These are phyloP conservation scores for cucumber (Cucumis sativus) DNA, from an alignment of 306 rosid species.

Conservation along the genomic window Cucumber_9930_V3 NC_026657.2:5431001-5431500, in stretches of 20 bases:
- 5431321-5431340: slow-evolving; percentile 65
- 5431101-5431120: slow-evolving; percentile 51
- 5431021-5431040: background rate
- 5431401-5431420: too few species aligned
- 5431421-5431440: too few species aligned
- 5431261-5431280: slow-evolving; percentile 50
- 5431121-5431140: slow-evolving; percentile 41
- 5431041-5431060: slow-evolving; percentile 10
- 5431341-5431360: slow-evolving; percentile 75
- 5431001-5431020: background rate
- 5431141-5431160: slow-evolving; percentile 46
- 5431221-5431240: slow-evolving; percentile 37
- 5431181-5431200: slow-evolving; percentile 67
- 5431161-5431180: slow-evolving; percentile 44
- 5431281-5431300: slow-evolving; percentile 75
- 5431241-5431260: slow-evolving; percentile 52
- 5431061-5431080: slow-evolving; percentile 53
- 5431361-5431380: slow-evolving; percentile 28
- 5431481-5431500: too few species aligned
- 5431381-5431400: background rate
- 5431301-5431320: slow-evolving; percentile 68
- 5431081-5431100: slow-evolving; percentile 75
- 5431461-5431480: too few species aligned
- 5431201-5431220: slow-evolving; percentile 89
- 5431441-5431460: too few species aligned